These are phyloP conservation scores for Fusarium duplospermum DNA, from an alignment of 2,329 filamentous ascomycete genomes.

Conservation along the genomic window DNA sequence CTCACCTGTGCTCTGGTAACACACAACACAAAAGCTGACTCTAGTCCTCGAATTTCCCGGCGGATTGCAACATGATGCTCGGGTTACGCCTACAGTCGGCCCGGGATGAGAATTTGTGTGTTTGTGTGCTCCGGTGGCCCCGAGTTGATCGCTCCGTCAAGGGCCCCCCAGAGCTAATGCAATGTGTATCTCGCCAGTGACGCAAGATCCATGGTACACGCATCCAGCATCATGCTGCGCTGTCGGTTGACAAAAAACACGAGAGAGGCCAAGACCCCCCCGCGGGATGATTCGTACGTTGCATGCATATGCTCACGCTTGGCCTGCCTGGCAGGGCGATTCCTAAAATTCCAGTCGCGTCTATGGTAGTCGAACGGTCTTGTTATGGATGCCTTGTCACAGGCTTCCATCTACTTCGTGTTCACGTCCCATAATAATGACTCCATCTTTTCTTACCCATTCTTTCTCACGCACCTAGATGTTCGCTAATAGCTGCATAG, in stretches of 20 bases:
- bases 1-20: background rate
- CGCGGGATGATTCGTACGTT: constrained; percentile 3
- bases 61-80: constrained; percentile 1
- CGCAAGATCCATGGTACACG: background rate
- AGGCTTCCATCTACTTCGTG: background rate
- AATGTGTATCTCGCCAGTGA: background rate
- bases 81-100: constrained; percentile 22
- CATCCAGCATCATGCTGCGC: background rate
- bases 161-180: background rate
- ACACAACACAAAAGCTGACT: background rate
- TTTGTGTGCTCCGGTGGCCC: constrained; percentile 15
- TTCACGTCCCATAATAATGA: constrained; percentile 12
- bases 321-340: constrained; percentile 25
- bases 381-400: background rate
- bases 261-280: background rate
- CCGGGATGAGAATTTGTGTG: constrained; percentile 8
- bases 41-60: constrained; percentile 8
- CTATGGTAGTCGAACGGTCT: background rate
- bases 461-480: background rate
- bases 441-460: constrained; percentile 7
- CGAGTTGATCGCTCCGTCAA: constrained; percentile 4
- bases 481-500: constrained; percentile 26
- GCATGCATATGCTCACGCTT: constrained; percentile 17
- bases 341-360: constrained; percentile 22
- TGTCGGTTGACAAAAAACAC: background rate